phyloP scores from a whole-genome alignment of 2,329 filamentous ascomycete genomes.

The Xenosphaeropsis pyriputrescens region DNA sequence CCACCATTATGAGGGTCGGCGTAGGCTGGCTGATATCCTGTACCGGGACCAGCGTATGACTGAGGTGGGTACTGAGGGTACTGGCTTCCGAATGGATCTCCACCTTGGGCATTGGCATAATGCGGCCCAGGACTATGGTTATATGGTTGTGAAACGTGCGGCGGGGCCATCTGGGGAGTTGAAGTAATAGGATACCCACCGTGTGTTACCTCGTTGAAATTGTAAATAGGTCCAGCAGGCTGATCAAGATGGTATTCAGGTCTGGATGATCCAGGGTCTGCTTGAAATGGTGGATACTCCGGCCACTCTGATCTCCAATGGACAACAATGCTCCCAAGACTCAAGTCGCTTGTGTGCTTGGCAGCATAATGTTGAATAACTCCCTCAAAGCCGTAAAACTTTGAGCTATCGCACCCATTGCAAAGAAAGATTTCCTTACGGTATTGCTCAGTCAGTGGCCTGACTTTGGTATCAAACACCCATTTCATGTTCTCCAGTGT shows the following conservation, averaged over 20 bases:
- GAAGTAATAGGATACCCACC: slow-evolving; percentile 15
- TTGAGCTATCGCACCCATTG: slow-evolving; percentile 50
- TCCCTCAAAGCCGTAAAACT: slow-evolving; percentile 62
- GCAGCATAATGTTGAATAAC: slow-evolving; percentile 74
- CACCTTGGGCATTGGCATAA: slow-evolving; percentile 19
- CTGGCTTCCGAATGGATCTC: slow-evolving; percentile 17
- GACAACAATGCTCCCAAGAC: slow-evolving; percentile 56
- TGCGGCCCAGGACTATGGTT: slow-evolving; percentile 16
- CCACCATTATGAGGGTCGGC: slow-evolving; percentile 8
- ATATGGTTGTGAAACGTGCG: slow-evolving; percentile 12
- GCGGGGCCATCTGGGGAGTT: slow-evolving; percentile 8
- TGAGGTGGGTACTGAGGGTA: slow-evolving; percentile 12
- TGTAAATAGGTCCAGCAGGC: slow-evolving; percentile 15
- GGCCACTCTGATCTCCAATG: slow-evolving; percentile 77
- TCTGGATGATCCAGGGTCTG: slow-evolving; percentile 33
- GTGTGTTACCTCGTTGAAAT: slow-evolving; percentile 6
- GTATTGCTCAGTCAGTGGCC: slow-evolving; percentile 47
- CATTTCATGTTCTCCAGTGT: slow-evolving; percentile 79
- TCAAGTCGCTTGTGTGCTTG: slow-evolving; percentile 61
- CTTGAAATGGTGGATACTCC: slow-evolving; percentile 54
- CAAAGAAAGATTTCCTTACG: slow-evolving; percentile 66
- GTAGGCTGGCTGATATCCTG: slow-evolving; percentile 12
- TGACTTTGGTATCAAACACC: slow-evolving; percentile 67
- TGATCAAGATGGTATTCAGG: slow-evolving; percentile 18
- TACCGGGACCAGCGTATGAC: slow-evolving; percentile 10